Base-by-base conservation (phyloP, 2,329 filamentous ascomycete genomes). In the Trichoderma semiorbis region DNA sequence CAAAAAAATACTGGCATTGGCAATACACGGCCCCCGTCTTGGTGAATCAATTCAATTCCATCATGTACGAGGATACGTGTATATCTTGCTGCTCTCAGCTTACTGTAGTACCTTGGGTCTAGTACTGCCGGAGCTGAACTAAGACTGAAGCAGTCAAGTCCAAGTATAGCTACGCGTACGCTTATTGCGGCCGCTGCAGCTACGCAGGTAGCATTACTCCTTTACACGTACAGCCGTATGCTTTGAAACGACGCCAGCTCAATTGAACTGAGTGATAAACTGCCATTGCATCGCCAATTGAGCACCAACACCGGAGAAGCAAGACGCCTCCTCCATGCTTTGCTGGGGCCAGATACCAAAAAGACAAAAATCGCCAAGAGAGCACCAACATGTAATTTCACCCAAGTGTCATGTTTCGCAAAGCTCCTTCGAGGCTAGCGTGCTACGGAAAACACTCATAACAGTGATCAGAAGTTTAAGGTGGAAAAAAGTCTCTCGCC, bases 371-470 rank as follows among this genome's bases (percentile, higher is more conserved):
- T 50, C 43, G 43, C 43, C 43, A 50, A 50, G 47, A 11, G 11
- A 57, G 3, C 26, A 58, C 14, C 21, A 28, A 64, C n/a, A 64
- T 26, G 26, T 21, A 60, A 64, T 63, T 55, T 57, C 58, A 28
- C 36, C 32, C 26, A 66, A 61, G 36, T 62, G 50, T 47, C 64
- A 18, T 58, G 24, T 71, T 66, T 66, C 26, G 62, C 28, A 21
- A 36, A 16, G 50, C 62, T 66, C 32, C 61, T 47, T 66, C 28
- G 21, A 18, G 47, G 70, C 55, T 72, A 72, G 70, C 63, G 57
- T 68, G 64, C 58, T 11, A 66, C 36, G 70, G 70, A 72, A 61
- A 68, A 72, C 70, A 68, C 70, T 72, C 63, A 63, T 47, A 63
- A 14, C n/a, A 30, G 36, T 50, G 12, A 64, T 36, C 18, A 57